phyloP scores from a whole-genome alignment of 192 early-diverging fungal genomes.

The Linderina pennispora region DNA sequence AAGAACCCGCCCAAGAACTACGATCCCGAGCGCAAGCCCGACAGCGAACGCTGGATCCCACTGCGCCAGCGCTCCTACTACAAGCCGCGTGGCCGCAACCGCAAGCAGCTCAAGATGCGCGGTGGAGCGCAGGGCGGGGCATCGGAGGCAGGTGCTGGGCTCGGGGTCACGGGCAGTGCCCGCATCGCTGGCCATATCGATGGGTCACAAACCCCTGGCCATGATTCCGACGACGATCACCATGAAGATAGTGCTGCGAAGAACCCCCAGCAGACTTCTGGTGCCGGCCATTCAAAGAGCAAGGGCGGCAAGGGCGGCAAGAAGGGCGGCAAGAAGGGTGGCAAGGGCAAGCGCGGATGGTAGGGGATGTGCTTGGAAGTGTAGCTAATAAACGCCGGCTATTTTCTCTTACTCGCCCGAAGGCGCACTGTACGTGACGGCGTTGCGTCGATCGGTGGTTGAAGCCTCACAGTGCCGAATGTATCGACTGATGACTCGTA shows the following conservation, averaged over 20 bases:
- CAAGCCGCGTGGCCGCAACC: constrained; percentile 23
- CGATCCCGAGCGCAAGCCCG: constrained; percentile 18
- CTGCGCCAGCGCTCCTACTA: constrained; percentile 45
- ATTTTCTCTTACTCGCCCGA: too few relatives aligned
- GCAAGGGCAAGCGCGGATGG: constrained; percentile 11
- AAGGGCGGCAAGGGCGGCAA: constrained; percentile 16
- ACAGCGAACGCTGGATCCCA: constrained; percentile 44
- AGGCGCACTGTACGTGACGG: too few relatives aligned
- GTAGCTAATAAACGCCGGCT: too few relatives aligned
- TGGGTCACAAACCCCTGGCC: background rate
- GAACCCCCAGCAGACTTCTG: background rate
- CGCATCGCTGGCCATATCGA: constrained; percentile 21
- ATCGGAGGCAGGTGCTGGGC: constrained; percentile 25
- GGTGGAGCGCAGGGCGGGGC: constrained; percentile 38
- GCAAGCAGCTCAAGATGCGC: constrained; percentile 17
- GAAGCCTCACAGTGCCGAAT: too few relatives aligned
- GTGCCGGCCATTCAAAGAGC: constrained; percentile 11
- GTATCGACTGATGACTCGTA: too few relatives aligned
- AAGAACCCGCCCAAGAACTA: constrained; percentile 32
- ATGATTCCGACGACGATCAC: background rate
- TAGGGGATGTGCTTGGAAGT: too few relatives aligned
- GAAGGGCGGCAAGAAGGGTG: constrained; percentile 21
- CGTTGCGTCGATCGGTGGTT: too few relatives aligned
- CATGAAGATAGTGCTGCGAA: background rate
- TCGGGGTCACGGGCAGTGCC: constrained; percentile 44